Conservation (phyloP, 306 rosid species). For the Crotalaria pallida region DNA sequence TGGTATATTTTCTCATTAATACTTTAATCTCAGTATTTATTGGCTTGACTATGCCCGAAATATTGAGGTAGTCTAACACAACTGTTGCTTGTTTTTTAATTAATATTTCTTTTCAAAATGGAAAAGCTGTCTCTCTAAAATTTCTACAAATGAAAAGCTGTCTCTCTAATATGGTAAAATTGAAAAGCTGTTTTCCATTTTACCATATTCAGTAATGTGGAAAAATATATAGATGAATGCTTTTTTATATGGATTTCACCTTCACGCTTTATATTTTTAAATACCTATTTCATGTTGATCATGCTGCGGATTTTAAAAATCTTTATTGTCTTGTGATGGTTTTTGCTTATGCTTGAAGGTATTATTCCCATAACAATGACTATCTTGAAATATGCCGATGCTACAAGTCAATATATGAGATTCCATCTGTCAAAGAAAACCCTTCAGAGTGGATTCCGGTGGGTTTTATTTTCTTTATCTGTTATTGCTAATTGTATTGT, state of each 20-base stretch:
- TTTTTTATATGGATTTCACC: background rate
- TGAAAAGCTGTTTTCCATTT: background rate
- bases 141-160: background rate
- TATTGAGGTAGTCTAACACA: too few species aligned
- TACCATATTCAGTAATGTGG: background rate
- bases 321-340: conserved; percentile 3
- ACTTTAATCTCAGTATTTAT: too few species aligned
- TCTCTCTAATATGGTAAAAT: too few species aligned
- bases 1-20: background rate
- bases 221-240: background rate
- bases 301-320: background rate
- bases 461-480: conserved; percentile 5
- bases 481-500: background rate
- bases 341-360: conserved; percentile 39
- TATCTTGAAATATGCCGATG: conserved; percentile 92
- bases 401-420: conserved; percentile 78
- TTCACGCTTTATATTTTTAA: background rate
- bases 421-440: conserved; percentile 75
- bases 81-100: background rate
- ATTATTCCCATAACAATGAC: conserved; percentile 66
- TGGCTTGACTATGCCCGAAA: too few species aligned
- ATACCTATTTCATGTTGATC: background rate
- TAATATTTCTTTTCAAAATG: background rate
- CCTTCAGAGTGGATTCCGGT: conserved; percentile 70
- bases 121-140: background rate